phyloP scores from a whole-genome alignment of 2,329 filamentous ascomycete species.

The Trichoderma cornu-damae region DNA sequence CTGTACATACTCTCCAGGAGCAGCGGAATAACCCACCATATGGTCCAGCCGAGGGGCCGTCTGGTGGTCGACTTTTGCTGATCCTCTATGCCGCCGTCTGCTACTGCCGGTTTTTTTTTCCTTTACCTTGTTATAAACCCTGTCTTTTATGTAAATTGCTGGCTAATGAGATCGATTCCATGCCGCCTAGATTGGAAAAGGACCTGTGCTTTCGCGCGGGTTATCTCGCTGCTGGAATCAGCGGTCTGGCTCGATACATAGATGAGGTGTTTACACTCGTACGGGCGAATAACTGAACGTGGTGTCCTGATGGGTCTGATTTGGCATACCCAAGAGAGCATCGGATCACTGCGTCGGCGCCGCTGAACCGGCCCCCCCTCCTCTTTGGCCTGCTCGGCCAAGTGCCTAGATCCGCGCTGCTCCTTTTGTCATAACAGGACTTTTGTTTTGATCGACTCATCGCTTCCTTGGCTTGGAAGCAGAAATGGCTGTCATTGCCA shows the following conservation, averaged over 20 bases:
- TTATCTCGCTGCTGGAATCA: constrained; percentile 5
- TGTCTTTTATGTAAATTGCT: constrained; percentile 9
- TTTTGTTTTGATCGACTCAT: background rate
- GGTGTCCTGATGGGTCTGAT: constrained; percentile 15
- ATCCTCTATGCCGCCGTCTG: background rate
- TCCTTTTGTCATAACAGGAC: background rate
- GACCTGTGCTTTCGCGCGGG: constrained; percentile 1
- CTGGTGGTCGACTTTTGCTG: constrained; percentile 4
- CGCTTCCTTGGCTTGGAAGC: background rate
- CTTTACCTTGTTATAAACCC: constrained; percentile 11
- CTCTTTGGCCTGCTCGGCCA: background rate
- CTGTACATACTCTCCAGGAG: constrained; percentile 24
- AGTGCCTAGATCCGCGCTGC: constrained; percentile 2
- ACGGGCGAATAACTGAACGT: constrained; percentile 3
- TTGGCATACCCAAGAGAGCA: constrained; percentile 16
- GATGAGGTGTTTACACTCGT: background rate
- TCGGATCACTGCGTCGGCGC: constrained; percentile 21
- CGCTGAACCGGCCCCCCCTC: constrained; percentile 10
- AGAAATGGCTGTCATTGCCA: background rate
- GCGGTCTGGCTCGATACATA: constrained; percentile 10
- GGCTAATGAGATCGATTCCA: constrained; percentile 16
- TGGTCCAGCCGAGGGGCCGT: constrained; percentile 39
- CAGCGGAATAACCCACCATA: constrained; percentile 38
- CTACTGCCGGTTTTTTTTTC: background rate
- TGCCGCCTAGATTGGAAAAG: background rate